Evolutionary conservation across 139 green algal genomes (phyloP).

Genomic region (Pedinophyceae sp.): DNA sequence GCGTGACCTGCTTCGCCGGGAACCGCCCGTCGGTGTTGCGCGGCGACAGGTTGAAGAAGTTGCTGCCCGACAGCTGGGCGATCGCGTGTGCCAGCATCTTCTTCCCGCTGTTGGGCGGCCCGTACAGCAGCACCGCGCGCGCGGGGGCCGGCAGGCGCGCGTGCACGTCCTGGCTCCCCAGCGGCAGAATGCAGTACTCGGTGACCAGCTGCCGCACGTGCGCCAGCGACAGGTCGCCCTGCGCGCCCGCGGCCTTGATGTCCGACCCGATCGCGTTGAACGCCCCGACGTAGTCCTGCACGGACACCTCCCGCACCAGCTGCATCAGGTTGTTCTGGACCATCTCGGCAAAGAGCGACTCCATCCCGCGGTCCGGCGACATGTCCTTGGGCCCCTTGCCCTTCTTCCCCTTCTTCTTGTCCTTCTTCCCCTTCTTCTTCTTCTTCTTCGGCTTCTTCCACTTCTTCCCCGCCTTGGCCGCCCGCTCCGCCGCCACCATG

Average conservation of each 20-base stretch:
- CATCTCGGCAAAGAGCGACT: slow-evolving; percentile 77
- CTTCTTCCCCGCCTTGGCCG: slow-evolving; percentile 50
- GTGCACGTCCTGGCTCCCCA: slow-evolving; percentile 46
- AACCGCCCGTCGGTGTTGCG: slow-evolving; percentile 66
- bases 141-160: slow-evolving; percentile 18
- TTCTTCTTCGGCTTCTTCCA: slow-evolving; percentile 44
- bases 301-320: slow-evolving; percentile 17
- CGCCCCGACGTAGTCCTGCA: slow-evolving; percentile 52
- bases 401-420: slow-evolving; percentile 39
- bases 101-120: slow-evolving; percentile 58
- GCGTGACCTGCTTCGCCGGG: slow-evolving; percentile 53
- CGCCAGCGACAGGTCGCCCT: slow-evolving; percentile 46
- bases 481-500: slow-evolving; percentile 51
- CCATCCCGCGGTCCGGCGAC: slow-evolving; percentile 59
- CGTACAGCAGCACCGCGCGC: slow-evolving; percentile 64
- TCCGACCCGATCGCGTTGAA: slow-evolving; percentile 12
- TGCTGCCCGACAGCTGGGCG: slow-evolving; percentile 39
- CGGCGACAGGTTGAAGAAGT: slow-evolving; percentile 72
- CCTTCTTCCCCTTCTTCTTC: slow-evolving; percentile 37
- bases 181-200: slow-evolving; percentile 59
- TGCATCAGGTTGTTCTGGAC: slow-evolving; percentile 49
- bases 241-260: slow-evolving; percentile 33
- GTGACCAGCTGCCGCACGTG: slow-evolving; percentile 53
- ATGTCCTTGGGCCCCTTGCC: slow-evolving; percentile 67
- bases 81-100: slow-evolving; percentile 48